These are phyloP conservation scores for Nannochloris sp. DNA, from an alignment of 139 green algal species.

Conservation along the genomic window DNA sequence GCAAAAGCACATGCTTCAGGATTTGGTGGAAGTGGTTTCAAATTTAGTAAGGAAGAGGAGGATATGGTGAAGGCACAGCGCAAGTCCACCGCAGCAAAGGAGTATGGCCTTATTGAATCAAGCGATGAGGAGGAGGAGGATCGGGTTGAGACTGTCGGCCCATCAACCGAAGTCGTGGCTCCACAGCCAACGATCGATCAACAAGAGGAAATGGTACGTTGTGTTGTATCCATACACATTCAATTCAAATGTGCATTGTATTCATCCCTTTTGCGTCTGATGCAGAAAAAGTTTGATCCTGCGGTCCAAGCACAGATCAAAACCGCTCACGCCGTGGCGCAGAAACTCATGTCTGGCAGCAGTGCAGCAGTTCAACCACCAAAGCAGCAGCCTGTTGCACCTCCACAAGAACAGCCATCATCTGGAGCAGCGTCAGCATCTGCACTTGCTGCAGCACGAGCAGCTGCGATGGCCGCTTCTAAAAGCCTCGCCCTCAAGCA, in stretches of 20 bases:
- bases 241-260: neutral
- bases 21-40: conserved; percentile 90
- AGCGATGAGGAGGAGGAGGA: conserved; percentile 36
- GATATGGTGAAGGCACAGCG: conserved; percentile 40
- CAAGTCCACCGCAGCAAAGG: conserved; percentile 40
- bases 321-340: conserved; percentile 37
- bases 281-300: neutral
- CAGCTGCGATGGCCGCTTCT: neutral
- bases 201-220: neutral
- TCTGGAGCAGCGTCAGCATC: conserved; percentile 6
- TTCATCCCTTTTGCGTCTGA: conserved; percentile 6
- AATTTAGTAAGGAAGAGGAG: conserved; percentile 89
- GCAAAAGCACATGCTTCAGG: conserved; percentile 68
- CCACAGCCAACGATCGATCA: neutral
- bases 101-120: conserved; percentile 37
- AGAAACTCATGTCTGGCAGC: conserved; percentile 17
- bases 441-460: conserved; percentile 6
- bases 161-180: neutral
- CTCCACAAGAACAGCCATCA: neutral
- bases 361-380: neutral
- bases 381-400: neutral
- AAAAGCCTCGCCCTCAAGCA: no score
- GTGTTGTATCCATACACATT: neutral
- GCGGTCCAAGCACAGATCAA: conserved; percentile 26
- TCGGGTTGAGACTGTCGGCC: neutral